These are phyloP conservation scores for Limnanthes douglasii DNA, from an alignment of 345 rosid species.

Conservation along the genomic window DNA sequence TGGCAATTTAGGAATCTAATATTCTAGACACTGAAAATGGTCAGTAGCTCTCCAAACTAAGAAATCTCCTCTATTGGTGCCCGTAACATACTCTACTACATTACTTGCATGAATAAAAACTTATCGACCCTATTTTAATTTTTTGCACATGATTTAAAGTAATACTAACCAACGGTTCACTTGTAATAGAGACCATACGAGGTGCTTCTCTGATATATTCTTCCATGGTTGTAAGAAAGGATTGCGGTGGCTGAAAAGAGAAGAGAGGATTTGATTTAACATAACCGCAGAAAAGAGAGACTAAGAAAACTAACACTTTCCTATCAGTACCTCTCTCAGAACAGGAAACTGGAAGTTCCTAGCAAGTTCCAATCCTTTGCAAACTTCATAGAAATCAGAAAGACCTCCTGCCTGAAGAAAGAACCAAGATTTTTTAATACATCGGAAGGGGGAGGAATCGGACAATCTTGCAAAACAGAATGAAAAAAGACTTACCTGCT, in stretches of 20 bases:
- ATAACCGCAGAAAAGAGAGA: background rate
- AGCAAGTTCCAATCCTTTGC: slow-evolving; percentile 96
- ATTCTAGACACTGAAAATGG: too few relatives aligned
- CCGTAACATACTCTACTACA: too few relatives aligned
- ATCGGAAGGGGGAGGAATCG: background rate
- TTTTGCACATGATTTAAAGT: background rate
- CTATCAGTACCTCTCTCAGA: slow-evolving; percentile 62
- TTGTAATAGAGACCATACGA: slow-evolving; percentile 34
- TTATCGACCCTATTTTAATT: too few relatives aligned
- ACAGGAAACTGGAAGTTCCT: slow-evolving; percentile 96
- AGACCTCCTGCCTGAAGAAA: slow-evolving; percentile 70
- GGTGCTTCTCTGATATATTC: slow-evolving; percentile 68
- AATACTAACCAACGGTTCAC: slow-evolving; percentile 48
- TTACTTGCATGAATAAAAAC: too few relatives aligned
- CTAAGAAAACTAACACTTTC: background rate
- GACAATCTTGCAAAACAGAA: background rate
- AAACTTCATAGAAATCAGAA: slow-evolving; percentile 84
- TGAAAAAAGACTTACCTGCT: slow-evolving; percentile 51
- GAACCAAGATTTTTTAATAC: slow-evolving; percentile 5
- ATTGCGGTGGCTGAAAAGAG: slow-evolving; percentile 76
- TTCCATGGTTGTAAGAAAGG: slow-evolving; percentile 57
- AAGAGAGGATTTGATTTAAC: background rate
- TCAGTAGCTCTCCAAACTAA: too few relatives aligned
- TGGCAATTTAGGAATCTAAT: too few relatives aligned
- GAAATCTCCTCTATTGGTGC: too few relatives aligned